These are phyloP conservation scores for Jaltomata sinuosa DNA, from an alignment of 257 asterid species.

Conservation along the genomic window DNA sequence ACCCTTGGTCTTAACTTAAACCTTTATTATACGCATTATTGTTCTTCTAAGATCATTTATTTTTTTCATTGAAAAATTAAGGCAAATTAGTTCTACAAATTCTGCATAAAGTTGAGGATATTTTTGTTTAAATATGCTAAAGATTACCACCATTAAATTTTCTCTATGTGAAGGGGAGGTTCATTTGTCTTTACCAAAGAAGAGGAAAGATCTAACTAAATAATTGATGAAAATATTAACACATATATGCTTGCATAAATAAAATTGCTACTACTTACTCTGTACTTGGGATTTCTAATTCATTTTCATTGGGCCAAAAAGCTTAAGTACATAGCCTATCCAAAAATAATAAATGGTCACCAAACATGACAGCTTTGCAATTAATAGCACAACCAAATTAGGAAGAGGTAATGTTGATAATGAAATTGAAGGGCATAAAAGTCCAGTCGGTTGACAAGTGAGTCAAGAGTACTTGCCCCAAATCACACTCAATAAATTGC, in stretches of 20 bases:
- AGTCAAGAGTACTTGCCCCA: not conserved
- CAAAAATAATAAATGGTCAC: slow-evolving; percentile 22
- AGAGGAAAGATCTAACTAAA: not conserved
- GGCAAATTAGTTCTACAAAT: not conserved
- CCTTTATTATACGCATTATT: not conserved
- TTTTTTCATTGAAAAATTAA: no score
- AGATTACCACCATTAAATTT: not conserved
- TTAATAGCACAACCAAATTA: not conserved
- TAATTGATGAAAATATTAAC: not conserved
- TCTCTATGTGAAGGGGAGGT: not conserved
- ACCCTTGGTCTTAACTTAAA: no score
- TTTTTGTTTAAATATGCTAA: not conserved
- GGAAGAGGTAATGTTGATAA: not conserved
- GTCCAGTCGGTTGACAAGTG: not conserved
- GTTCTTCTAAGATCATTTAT: not conserved
- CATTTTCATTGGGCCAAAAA: not conserved
- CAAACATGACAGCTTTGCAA: slow-evolving; percentile 23
- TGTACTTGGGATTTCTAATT: no score
- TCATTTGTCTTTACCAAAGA: not conserved
- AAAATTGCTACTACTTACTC: not conserved
- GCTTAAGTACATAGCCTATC: not conserved
- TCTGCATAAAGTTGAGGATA: not conserved
- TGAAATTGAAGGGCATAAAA: not conserved
- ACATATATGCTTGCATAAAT: not conserved
- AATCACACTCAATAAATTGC: not conserved